Evolutionary conservation across 1,284 basidiomycete genomes (phyloP), one percentile per base, ranked within the genome.

Genomic region (Afroboletus lepidellus): DNA sequence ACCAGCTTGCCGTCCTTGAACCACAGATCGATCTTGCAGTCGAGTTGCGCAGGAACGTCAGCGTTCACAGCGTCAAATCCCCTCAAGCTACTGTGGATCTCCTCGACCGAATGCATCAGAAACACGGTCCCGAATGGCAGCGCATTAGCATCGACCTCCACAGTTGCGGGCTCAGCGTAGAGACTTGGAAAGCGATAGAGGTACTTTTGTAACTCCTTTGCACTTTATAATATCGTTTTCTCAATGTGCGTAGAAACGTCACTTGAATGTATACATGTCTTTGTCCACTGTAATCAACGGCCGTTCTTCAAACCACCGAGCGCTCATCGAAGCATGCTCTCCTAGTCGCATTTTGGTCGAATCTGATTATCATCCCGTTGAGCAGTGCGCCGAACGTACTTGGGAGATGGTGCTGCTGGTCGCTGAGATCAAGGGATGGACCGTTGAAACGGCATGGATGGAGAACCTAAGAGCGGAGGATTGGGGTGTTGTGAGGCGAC

Each of bases 61-160:
- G 87, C 64, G 60, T 93, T 36, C 91, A 94, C 61, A 90, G 86
- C 57, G 91, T 94, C 48, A 85, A 88, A 63, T 77, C 81, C 11
- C 81, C 83, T 48, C 74, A 79, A 50, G 79, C 77, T 30, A 92
- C 88, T 3, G 57, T 80, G 25, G 80, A 84, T 21, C 67, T 92
- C 36, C 62, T 94, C 21, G 67, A 72, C 38, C 74, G 72, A 42
- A 78, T 88, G 75, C 68, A 74, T 42, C 59, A 65, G 42, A 79
- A 74, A 62, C 74, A 85, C 55, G 79, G 79, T 2, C 63, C 69
- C 11, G 66, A 60, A 16, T 91, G 85, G 81, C 67, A 70, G 42
- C 65, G 64, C 20, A 83, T 91, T 63, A 90, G 79, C 59, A 67
- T 92, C 43, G 88, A 91, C 65, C 66, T 92, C 61, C 90, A 92